phyloP scores from a whole-genome alignment of 768 basidiomycete species.

The Tulasnella sp. region DNA sequence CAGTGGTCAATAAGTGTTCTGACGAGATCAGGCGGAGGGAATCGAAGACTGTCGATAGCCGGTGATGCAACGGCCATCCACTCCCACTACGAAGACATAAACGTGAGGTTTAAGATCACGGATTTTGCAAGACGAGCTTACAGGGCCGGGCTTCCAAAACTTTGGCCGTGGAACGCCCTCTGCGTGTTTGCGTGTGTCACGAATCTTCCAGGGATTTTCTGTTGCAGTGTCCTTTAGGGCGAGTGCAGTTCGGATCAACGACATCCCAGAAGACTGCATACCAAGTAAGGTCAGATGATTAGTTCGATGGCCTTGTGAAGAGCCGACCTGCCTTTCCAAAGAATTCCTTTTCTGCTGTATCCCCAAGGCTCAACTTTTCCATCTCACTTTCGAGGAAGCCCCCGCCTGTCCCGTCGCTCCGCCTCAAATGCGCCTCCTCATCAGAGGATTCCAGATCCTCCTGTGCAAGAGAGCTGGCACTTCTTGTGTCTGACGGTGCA shows the following conservation, averaged over 20 bases:
- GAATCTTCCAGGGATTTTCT: slow-evolving; percentile 34
- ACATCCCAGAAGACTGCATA: slow-evolving; percentile 28
- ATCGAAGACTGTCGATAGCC: slow-evolving; percentile 26
- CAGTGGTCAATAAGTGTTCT: slow-evolving; percentile 47
- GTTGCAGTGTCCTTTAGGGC: slow-evolving; percentile 49
- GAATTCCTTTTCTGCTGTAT: slow-evolving; percentile 1
- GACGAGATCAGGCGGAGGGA: slow-evolving; percentile 56
- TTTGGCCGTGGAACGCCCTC: slow-evolving; percentile 2
- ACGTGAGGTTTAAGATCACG: slow-evolving; percentile 23
- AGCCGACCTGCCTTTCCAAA: not conserved
- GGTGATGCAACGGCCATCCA: slow-evolving; percentile 23
- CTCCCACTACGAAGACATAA: slow-evolving; percentile 27
- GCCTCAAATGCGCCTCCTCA: too few relatives aligned
- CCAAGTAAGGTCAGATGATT: not conserved
- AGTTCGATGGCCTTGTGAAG: not conserved
- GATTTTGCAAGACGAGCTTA: slow-evolving; percentile 19
- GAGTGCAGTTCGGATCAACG: slow-evolving; percentile 43
- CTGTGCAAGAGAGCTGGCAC: not conserved
- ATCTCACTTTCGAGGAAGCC: too few relatives aligned
- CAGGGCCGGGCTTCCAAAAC: slow-evolving; percentile 16
- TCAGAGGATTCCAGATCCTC: not conserved
- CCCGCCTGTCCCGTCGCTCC: too few relatives aligned
- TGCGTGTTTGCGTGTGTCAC: slow-evolving; percentile 15
- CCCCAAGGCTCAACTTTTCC: too few relatives aligned
- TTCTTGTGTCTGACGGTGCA: not conserved